Base-by-base conservation (phyloP, 2,329 filamentous ascomycete genomes). In the Plenodomus tracheiphilus region DNA sequence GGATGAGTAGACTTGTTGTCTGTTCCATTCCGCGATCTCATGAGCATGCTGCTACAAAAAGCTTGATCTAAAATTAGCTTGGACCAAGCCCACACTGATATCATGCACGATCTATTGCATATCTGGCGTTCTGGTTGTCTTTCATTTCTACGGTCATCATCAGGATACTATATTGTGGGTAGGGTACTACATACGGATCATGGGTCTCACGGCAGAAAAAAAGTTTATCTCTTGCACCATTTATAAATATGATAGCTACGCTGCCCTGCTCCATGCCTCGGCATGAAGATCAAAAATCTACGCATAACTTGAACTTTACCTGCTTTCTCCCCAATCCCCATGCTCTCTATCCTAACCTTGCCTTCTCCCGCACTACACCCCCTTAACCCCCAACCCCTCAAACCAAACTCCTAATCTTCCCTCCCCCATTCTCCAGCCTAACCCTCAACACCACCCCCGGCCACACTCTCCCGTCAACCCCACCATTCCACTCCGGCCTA, bases 401-500 rank as follows among this genome's bases (percentile, higher is more conserved):
- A 20, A 22, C 35, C 20, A 47, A 28, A 10, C 21, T 46, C 11
- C 46, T 64, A 22, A 74, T 74, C 60, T 77, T 77, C 9, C 42
- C 71, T 9, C 70, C 73, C n/a, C 65, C 66, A 3, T 37, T 40
- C 2, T 72, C 73, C 51, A 79, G 42, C 58, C 71, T 77, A 7
- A 66, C 68, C 54, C 74, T 71, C 57, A 79, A 49, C 39, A 80
- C 75, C n/a, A 76, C 66, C 1, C 77, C 77, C 0, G 77, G 77
- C 54, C 76, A 60, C 4, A 60, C 48, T 42, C 77, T 69, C 22
- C 66, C 51, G 62, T 79, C 77, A 2, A 72, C 63, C 0, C 76
- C 76, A 53, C 74, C 58, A 51, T 80, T 80, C 77, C 76, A 79
- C 46, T 73, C 69, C 2, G 75, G 70, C 62, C 79, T 75, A 57